Evolutionary conservation across 2,329 filamentous ascomycete genomes (phyloP).

Genomic region (Cytospora chrysosperma): DNA sequence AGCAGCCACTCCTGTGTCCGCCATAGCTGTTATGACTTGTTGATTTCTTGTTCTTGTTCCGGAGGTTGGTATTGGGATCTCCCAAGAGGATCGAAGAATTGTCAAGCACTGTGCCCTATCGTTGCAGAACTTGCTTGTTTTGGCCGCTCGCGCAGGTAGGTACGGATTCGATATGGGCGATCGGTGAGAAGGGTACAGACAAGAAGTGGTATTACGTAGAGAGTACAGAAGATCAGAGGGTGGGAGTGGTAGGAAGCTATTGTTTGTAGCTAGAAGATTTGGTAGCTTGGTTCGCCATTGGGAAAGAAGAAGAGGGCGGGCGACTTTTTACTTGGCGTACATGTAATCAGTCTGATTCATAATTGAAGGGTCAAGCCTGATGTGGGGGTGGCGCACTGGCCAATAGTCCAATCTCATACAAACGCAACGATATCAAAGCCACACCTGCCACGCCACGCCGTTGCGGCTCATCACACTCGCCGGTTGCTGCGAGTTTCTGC

Average conservation of each 20-base stretch:
- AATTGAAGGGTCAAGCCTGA: background rate
- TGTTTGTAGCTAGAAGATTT: background rate
- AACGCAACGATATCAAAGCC: no score
- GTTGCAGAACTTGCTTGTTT: background rate
- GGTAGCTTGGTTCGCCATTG: background rate
- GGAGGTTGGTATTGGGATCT: background rate
- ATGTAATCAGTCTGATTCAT: constrained; percentile 3
- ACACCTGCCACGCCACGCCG: constrained; percentile 5
- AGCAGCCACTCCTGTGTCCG: constrained; percentile 21
- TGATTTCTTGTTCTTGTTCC: background rate
- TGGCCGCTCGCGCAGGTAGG: background rate
- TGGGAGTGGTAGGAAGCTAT: background rate
- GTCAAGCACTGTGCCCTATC: background rate
- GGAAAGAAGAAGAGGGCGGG: background rate
- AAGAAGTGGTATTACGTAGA: background rate
- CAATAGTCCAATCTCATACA: constrained; percentile 1
- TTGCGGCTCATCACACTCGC: constrained; percentile 8
- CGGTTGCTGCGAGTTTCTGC: background rate
- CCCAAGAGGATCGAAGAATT: background rate
- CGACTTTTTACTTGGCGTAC: background rate
- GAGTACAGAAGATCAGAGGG: background rate
- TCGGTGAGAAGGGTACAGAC: background rate
- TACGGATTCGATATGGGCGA: background rate
- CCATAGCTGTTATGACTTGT: constrained; percentile 9
- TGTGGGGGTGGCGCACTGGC: constrained; percentile 1